Evolutionary conservation across 2,329 filamentous ascomycete species (phyloP).

Genomic region (Teratosphaeria destructans): DNA sequence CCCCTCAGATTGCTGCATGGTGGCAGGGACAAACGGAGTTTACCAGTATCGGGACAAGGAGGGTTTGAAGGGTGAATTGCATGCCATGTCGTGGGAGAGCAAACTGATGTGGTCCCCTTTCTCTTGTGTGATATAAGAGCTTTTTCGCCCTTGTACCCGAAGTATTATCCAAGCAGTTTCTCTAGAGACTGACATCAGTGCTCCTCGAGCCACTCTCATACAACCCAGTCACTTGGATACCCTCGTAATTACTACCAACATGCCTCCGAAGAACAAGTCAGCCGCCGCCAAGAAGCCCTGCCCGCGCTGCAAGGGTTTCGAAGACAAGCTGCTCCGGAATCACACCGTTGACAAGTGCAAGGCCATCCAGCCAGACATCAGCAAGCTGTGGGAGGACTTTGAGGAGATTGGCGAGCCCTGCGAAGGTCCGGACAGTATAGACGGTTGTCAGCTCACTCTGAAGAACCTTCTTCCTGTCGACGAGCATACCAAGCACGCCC

Average conservation of each 20-base stretch:
- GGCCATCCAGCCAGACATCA: background rate
- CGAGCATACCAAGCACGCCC: background rate
- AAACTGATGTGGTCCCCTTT: background rate
- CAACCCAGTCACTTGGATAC: background rate
- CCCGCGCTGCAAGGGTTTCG: background rate
- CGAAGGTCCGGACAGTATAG: background rate
- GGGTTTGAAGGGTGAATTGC: background rate
- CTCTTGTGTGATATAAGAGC: background rate
- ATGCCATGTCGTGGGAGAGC: background rate
- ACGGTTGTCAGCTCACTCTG: background rate
- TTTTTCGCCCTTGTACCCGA: background rate
- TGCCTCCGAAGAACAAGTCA: background rate
- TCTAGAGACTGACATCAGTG: background rate
- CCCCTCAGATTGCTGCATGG: background rate
- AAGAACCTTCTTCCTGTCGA: background rate
- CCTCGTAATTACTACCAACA: background rate
- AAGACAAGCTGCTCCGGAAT: background rate
- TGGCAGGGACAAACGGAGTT: background rate
- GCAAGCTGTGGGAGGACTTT: background rate
- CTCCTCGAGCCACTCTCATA: background rate
- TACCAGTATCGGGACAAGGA: background rate
- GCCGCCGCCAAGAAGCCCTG: background rate
- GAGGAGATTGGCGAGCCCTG: background rate
- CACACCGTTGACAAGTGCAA: background rate
- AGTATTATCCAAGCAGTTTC: background rate